Conservation (phyloP, 2,329 filamentous ascomycete genomes). For the Aspergillus terreus region DNA sequence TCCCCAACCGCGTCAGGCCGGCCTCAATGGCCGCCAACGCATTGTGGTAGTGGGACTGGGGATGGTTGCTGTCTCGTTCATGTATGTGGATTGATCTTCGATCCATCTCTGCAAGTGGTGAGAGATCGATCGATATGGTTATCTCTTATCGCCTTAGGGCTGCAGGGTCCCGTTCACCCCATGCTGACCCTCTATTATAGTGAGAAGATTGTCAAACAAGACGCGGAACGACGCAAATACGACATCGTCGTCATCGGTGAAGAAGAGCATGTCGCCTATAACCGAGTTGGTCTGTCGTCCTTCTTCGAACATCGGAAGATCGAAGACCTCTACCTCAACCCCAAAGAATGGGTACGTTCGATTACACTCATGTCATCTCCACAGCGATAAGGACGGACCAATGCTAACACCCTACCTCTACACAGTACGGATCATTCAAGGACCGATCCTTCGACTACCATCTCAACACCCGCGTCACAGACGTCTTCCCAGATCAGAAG, state of each 20-base stretch:
- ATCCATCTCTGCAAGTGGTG: too few relatives aligned
- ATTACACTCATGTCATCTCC: neutral
- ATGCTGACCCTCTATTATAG: slow-evolving; percentile 45
- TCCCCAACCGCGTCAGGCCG: slow-evolving; percentile 2
- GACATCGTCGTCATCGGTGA: slow-evolving; percentile 83
- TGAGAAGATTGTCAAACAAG: slow-evolving; percentile 84
- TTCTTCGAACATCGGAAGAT: slow-evolving; percentile 85
- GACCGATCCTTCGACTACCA: slow-evolving; percentile 70
- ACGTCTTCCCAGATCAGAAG: slow-evolving; percentile 62
- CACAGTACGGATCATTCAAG: slow-evolving; percentile 62
- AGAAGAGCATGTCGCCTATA: slow-evolving; percentile 83
- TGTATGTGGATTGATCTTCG: slow-evolving; percentile 56
- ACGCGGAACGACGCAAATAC: slow-evolving; percentile 70
- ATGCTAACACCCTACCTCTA: neutral
- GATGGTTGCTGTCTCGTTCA: slow-evolving; percentile 88
- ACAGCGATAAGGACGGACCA: neutral
- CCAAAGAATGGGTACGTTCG: slow-evolving; percentile 67
- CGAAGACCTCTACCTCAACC: slow-evolving; percentile 85
- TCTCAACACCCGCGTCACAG: slow-evolving; percentile 69
- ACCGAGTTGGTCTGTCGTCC: slow-evolving; percentile 81
- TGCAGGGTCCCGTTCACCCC: neutral
- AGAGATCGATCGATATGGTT: neutral
- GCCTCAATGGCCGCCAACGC: slow-evolving; percentile 48
- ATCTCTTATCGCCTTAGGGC: slow-evolving; percentile 1
- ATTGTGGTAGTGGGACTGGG: slow-evolving; percentile 82